phyloP scores from a whole-genome alignment of 306 rosid genomes.

The Rosa rugosa region DNA sequence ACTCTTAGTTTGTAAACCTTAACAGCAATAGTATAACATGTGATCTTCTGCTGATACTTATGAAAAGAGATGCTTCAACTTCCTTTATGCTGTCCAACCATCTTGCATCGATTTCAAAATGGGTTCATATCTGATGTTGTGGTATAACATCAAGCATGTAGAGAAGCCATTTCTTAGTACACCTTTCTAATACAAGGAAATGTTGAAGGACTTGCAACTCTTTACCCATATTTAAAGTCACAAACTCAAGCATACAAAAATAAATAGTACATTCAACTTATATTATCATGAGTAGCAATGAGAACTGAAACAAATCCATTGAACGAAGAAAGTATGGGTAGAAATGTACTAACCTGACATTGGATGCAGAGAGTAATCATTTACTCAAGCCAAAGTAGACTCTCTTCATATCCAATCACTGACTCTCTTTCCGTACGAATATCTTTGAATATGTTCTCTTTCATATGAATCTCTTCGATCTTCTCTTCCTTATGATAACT shows the following conservation, averaged over 20 bases:
- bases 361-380: not conserved
- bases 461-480: not conserved
- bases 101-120: not conserved
- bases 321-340: too few relatives aligned
- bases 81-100: not conserved
- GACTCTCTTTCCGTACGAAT: not conserved
- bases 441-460: too few relatives aligned
- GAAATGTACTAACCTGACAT: not conserved
- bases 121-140: not conserved
- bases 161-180: too few relatives aligned
- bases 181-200: too few relatives aligned
- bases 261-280: too few relatives aligned
- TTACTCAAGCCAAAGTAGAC: not conserved
- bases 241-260: too few relatives aligned
- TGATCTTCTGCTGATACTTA: not conserved
- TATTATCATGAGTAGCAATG: not conserved
- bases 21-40: not conserved
- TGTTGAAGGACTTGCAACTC: too few relatives aligned
- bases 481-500: not conserved
- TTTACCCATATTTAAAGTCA: too few relatives aligned
- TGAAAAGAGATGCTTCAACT: too few relatives aligned
- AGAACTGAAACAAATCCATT: too few relatives aligned
- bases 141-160: too few relatives aligned
- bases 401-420: not conserved
- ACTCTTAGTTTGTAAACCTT: not conserved